Percentiles rank a stretch among this genome's conserved stretches.
phyloP scores from a whole-genome alignment of 345 rosid genomes.

The Alliaria petiolata region DNA sequence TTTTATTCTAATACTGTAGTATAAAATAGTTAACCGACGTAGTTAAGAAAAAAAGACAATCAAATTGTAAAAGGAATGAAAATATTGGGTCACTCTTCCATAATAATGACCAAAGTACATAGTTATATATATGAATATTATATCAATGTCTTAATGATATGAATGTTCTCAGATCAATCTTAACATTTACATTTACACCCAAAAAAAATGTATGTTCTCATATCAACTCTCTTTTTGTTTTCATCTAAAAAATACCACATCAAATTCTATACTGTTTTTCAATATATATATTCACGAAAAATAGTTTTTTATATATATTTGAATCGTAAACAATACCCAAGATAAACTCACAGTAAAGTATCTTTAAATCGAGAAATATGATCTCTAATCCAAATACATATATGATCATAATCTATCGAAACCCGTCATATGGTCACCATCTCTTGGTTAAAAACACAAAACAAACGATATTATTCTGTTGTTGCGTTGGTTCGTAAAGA shows the following conservation, averaged over 20 bases:
- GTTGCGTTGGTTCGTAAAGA: constrained; percentile 14
- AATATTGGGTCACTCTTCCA: constrained; percentile 2
- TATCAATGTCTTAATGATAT: neutral
- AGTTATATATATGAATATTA: neutral
- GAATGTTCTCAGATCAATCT: neutral
- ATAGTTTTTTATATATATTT: neutral
- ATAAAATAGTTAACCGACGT: neutral
- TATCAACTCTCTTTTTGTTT: neutral
- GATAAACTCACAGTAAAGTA: neutral
- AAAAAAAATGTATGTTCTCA: no score
- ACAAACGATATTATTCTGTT: constrained; percentile 12
- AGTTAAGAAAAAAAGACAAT: constrained; percentile 9
- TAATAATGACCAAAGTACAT: constrained; percentile 1
- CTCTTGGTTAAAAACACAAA: neutral
- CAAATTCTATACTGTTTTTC: neutral
- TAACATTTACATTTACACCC: no score
- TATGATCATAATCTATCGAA: neutral
- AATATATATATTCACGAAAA: neutral
- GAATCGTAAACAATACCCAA: neutral
- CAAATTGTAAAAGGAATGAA: neutral
- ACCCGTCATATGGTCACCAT: neutral
- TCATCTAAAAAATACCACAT: neutral
- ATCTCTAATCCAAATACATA: neutral
- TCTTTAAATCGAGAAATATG: neutral
- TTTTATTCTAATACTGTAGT: neutral